Percentiles rank a stretch among this genome's conserved stretches.
Evolutionary conservation across 345 rosid genomes (phyloP).

Genomic region (Ceriops tagal): DNA sequence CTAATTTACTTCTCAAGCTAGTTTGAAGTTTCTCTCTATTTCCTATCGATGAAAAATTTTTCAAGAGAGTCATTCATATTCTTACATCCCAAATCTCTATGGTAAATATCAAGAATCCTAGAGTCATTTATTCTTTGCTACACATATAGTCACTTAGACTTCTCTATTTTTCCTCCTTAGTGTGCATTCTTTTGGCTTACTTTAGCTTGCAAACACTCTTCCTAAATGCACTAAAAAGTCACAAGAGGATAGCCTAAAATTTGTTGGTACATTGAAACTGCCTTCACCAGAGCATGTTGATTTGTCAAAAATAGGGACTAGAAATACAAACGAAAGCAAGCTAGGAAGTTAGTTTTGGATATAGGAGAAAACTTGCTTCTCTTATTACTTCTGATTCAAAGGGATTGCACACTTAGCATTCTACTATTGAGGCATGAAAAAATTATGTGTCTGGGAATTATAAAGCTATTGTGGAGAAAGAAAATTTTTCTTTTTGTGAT

Average conservation of each 20-base stretch:
- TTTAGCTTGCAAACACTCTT: conserved; percentile 36
- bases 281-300: conserved; percentile 25
- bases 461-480: conserved; percentile 30
- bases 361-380: conserved; percentile 30
- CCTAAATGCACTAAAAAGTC: conserved; percentile 39
- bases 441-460: conserved; percentile 28
- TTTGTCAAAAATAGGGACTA: conserved; percentile 27
- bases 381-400: conserved; percentile 18
- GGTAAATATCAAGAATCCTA: conserved; percentile 41
- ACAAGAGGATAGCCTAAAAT: conserved; percentile 32
- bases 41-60: conserved; percentile 39
- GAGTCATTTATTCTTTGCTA: conserved; percentile 2
- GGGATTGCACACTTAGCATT: conserved; percentile 22
- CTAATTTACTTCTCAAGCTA: conserved; percentile 26
- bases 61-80: conserved; percentile 41
- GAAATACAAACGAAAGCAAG: conserved; percentile 22
- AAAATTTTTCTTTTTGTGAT: conserved; percentile 34
- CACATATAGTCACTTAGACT: not conserved
- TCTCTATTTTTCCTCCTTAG: conserved; percentile 6
- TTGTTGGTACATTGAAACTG: conserved; percentile 22
- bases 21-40: conserved; percentile 28
- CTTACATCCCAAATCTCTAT: conserved; percentile 43
- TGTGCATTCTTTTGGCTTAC: conserved; percentile 12
- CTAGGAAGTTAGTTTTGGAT: conserved; percentile 25
- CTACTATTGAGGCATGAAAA: conserved; percentile 23